These are phyloP conservation scores for Penicillium argentinense DNA, from an alignment of 495 filamentous ascomycete species.

Conservation along the genomic window DNA sequence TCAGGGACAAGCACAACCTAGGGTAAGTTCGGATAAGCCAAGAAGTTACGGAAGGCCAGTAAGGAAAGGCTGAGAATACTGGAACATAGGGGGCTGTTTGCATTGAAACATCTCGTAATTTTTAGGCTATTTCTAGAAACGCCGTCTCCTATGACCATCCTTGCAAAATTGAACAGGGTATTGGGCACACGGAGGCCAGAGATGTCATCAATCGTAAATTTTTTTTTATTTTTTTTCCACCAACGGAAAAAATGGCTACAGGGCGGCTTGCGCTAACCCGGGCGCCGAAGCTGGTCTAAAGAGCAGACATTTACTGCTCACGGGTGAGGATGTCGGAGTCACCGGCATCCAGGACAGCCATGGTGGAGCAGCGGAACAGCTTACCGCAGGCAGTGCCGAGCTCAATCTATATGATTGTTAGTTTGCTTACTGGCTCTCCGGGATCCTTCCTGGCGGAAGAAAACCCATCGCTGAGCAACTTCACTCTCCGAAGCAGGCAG, in stretches of 20 bases:
- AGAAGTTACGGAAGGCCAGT: not conserved
- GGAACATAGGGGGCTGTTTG: constrained; percentile 1
- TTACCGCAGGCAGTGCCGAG: constrained; percentile 94
- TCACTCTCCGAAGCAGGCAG: constrained; percentile 62
- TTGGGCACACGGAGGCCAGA: constrained; percentile 3
- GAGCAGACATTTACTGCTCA: constrained; percentile 18
- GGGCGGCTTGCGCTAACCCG: not conserved
- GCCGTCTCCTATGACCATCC: constrained; percentile 4
- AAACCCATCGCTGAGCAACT: constrained; percentile 49
- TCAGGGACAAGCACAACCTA: too few species aligned
- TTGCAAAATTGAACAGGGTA: constrained; percentile 1
- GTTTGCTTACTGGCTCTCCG: constrained; percentile 25
- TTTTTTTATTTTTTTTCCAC: constrained; percentile 2
- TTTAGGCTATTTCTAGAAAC: constrained; percentile 12
- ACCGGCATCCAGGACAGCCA: constrained; percentile 96
- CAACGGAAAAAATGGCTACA: not conserved
- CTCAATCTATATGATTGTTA: constrained; percentile 71
- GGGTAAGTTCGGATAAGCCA: too few species aligned
- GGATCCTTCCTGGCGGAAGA: constrained; percentile 16
- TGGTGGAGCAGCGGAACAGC: constrained; percentile 80
- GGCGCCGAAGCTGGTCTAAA: constrained; percentile 1
- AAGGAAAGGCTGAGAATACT: not conserved
- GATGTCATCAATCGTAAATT: constrained; percentile 16
- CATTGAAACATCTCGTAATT: constrained; percentile 2
- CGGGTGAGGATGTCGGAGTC: constrained; percentile 87